phyloP scores from a whole-genome alignment of 805 yeast genomes.

The Cyberlindnera euphorbiiphila region DNA sequence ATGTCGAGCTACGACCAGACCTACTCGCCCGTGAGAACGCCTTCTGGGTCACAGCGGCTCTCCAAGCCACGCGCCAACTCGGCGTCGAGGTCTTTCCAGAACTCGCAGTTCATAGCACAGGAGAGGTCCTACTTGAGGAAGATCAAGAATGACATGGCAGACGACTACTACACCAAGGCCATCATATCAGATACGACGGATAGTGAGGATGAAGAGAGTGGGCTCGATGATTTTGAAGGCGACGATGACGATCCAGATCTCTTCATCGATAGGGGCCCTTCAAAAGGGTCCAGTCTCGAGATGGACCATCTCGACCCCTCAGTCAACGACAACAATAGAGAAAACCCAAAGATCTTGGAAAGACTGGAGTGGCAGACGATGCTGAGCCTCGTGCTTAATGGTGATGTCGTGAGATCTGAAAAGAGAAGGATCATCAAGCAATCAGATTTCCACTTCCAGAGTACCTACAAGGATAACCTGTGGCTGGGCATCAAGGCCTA shows the following conservation, averaged over 20 bases:
- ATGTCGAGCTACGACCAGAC: conserved; percentile 19
- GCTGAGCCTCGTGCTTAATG: conserved; percentile 85
- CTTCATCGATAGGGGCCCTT: conserved; percentile 8
- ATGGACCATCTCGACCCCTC: conserved; percentile 37
- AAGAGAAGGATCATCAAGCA: conserved; percentile 69
- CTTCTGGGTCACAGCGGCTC: conserved; percentile 20
- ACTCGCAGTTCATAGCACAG: conserved; percentile 40
- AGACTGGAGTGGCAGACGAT: conserved; percentile 95
- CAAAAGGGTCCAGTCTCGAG: conserved; percentile 42
- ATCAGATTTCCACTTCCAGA: conserved; percentile 45
- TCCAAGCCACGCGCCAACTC: conserved; percentile 22
- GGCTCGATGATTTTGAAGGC: conserved; percentile 21
- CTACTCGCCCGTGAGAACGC: conserved; percentile 27
- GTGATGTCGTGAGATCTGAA: conserved; percentile 90
- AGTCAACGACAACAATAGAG: conserved; percentile 19
- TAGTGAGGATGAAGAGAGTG: conserved; percentile 30
- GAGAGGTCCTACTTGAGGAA: conserved; percentile 63
- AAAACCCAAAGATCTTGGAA: conserved; percentile 50
- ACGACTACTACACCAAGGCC: conserved; percentile 72
- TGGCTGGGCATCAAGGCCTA: conserved; percentile 90
- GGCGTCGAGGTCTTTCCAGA: conserved; percentile 24
- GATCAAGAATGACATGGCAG: conserved; percentile 55
- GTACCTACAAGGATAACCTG: conserved; percentile 61
- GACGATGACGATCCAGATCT: conserved; percentile 27
- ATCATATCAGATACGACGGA: conserved; percentile 42